Base-by-base conservation (phyloP, 2,329 filamentous ascomycete species). In the Trichophyton equinum region DNA sequence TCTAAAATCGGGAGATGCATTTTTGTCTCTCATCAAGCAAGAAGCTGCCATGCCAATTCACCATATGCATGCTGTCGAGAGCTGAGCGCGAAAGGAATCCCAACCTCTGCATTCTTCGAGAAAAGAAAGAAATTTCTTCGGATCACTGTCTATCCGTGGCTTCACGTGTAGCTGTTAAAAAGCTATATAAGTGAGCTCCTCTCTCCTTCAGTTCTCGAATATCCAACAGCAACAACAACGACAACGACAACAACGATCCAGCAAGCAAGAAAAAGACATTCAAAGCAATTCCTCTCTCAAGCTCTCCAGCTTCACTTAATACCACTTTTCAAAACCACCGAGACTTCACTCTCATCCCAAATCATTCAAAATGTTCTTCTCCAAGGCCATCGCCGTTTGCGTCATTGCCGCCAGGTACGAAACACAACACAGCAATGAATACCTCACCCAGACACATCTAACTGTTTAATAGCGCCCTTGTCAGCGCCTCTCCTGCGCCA, bases 351-450 rank as follows among this genome's bases (percentile, higher is more conserved):
- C 44, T 25, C 49, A 30, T 13, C 5, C 22, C 49, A 53, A 53
- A 53, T 33, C 49, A 27, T 53, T n/a, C 49, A 53, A 30, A n/a
- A 53, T 53, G 49, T 33, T 53, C 49, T 53, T 53, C 49, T 53
- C 49, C 49, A 53, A 53, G 49, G 4, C 49, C 27, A 53, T 33
- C 49, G 49, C 27, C 22, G 22, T 53, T 53, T 53, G 49, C 49
- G 49, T 33, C 49, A 27, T 53, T 33, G 49, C 49, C 13, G 22
- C 27, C 49, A 53, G 49, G 49, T 53, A 53, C 5, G 49, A 15
- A 7, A 53, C 27, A 9, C 5, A 33, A 15, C 27, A 30, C 22
- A n/a, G 46, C 18, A 51, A 30, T 15, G 22, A 30, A 9, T n/a
- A 22, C 9, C 4, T 15, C n/a, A n/a, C 49, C 7, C 2, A 53